Conservation (phyloP, 179 eudicot genomes). For the Nepenthes alata region DNA sequence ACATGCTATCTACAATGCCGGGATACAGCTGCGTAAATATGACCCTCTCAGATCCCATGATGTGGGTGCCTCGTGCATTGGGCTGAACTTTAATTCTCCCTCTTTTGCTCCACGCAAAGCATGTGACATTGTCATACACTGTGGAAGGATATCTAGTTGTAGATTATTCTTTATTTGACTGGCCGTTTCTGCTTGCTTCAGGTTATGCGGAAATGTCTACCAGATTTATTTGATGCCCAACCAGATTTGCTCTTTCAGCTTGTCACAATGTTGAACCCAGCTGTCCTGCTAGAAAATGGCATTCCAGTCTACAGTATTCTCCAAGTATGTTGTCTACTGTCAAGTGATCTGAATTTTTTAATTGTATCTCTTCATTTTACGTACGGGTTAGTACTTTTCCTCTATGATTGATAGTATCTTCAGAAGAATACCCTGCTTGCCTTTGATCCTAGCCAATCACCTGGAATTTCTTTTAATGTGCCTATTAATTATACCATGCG, state of each 20-base stretch:
- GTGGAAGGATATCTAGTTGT: background rate
- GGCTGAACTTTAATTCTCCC: no score
- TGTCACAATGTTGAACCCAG: slow-evolving; percentile 94
- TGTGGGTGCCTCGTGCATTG: no score
- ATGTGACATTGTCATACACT: background rate
- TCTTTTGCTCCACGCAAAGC: background rate
- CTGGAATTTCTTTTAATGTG: no score
- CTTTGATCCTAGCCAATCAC: no score
- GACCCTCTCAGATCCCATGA: no score
- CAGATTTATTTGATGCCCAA: slow-evolving; percentile 93
- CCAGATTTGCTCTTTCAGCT: slow-evolving; percentile 97
- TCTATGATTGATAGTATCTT: no score
- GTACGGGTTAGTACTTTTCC: no score
- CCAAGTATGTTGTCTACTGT: slow-evolving; percentile 38
- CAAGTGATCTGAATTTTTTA: background rate
- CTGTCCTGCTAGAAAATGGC: slow-evolving; percentile 70
- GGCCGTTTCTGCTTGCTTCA: slow-evolving; percentile 14
- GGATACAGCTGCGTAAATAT: no score
- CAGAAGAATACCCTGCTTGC: no score
- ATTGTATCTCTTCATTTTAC: background rate
- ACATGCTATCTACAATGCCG: no score
- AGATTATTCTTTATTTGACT: background rate
- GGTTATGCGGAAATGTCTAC: slow-evolving; percentile 90
- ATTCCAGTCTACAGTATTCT: slow-evolving; percentile 89
- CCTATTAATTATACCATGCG: no score